These are phyloP conservation scores for Hanseniaspora mollemarum DNA, from an alignment of 805 yeast species.

Conservation along the genomic window DNA sequence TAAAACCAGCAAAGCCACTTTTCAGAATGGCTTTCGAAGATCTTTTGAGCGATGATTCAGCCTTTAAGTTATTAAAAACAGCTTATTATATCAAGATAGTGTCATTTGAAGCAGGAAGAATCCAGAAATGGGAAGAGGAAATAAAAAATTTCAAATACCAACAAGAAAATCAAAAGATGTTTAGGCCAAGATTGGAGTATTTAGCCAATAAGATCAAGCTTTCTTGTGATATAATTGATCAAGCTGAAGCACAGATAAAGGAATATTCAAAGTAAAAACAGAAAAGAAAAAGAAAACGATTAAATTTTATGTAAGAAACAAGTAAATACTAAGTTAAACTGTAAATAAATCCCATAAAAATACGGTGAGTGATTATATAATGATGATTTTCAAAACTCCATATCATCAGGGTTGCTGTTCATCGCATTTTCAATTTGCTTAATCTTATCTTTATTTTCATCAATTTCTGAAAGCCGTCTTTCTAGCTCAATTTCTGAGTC, in stretches of 20 bases:
- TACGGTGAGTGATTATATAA: neutral
- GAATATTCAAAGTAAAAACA: conserved; percentile 22
- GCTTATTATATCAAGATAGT: conserved; percentile 46
- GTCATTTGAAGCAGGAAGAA: conserved; percentile 48
- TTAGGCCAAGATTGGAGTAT: conserved; percentile 53
- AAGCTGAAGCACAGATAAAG: conserved; percentile 38
- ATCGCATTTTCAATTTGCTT: conserved; percentile 7
- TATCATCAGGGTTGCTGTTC: neutral
- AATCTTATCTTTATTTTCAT: conserved; percentile 8
- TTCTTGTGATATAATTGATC: conserved; percentile 42
- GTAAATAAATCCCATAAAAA: neutral
- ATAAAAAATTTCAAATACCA: conserved; percentile 42
- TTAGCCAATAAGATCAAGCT: conserved; percentile 54
- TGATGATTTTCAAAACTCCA: conserved; percentile 1
- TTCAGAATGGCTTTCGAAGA: conserved; percentile 66
- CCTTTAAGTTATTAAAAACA: conserved; percentile 53
- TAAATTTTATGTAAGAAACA: neutral
- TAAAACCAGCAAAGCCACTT: conserved; percentile 75
- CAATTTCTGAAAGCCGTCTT: conserved; percentile 14
- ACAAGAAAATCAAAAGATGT: conserved; percentile 41
- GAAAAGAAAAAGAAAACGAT: neutral
- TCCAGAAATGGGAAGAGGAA: conserved; percentile 60
- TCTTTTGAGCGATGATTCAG: conserved; percentile 45
- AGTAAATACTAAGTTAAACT: neutral
- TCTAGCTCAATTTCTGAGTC: conserved; percentile 12